Percentiles rank a stretch among this genome's conserved stretches.
These are phyloP conservation scores for Colletotrichum sp. DNA, from an alignment of 2,329 filamentous ascomycete species.

Conservation along the genomic window DNA sequence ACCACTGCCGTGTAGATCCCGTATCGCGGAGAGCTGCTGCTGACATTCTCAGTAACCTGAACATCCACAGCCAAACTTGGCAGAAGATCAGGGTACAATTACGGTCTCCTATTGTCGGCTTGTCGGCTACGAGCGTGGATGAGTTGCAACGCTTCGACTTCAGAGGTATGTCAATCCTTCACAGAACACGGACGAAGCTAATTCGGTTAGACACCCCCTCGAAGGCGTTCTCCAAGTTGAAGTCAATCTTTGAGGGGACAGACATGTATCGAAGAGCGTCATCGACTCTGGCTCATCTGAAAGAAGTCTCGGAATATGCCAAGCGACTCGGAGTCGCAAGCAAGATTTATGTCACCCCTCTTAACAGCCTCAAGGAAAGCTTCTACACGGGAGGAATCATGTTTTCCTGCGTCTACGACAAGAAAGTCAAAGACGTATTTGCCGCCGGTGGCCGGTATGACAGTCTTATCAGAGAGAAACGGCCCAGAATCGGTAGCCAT, in stretches of 20 bases:
- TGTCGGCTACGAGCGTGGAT: conserved; percentile 88
- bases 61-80: conserved; percentile 82
- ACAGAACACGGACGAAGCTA: background rate
- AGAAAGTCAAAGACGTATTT: conserved; percentile 83
- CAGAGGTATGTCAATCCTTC: conserved; percentile 57
- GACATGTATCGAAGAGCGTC: conserved; percentile 78
- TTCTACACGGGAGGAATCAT: conserved; percentile 88
- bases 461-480: conserved; percentile 82
- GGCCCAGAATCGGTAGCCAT: conserved; percentile 69
- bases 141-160: conserved; percentile 93
- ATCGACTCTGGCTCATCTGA: conserved; percentile 79
- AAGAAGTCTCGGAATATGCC: conserved; percentile 77
- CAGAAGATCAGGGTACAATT: conserved; percentile 83
- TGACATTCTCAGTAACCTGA: conserved; percentile 85
- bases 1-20: conserved; percentile 80
- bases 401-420: conserved; percentile 90
- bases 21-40: conserved; percentile 75
- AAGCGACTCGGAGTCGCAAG: conserved; percentile 76
- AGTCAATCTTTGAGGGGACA: conserved; percentile 65
- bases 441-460: conserved; percentile 96
- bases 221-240: conserved; percentile 63
- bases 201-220: conserved; percentile 52
- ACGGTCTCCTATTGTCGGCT: conserved; percentile 78
- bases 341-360: conserved; percentile 83
- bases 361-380: conserved; percentile 88